Conservation (phyloP, 208 protist species). For the Crithidia acanthocephali region DNA sequence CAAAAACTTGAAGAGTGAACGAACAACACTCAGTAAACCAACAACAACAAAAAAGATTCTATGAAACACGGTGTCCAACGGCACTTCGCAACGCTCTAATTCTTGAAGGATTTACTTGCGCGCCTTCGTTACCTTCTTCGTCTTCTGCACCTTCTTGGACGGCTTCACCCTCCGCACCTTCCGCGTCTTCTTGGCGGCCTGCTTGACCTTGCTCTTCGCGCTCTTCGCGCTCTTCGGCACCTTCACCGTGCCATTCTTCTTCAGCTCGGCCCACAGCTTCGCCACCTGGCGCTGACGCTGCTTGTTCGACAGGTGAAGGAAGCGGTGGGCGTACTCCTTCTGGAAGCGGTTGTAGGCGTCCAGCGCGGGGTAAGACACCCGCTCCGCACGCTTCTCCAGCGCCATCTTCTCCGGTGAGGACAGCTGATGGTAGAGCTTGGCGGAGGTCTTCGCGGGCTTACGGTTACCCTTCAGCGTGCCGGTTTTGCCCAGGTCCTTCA, state of each 20-base stretch:
- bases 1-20: not conserved
- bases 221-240: constrained; percentile 33
- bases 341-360: constrained; percentile 83
- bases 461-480: constrained; percentile 36
- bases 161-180: constrained; percentile 23
- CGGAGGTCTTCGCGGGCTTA: constrained; percentile 18
- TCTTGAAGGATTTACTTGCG: constrained; percentile 12
- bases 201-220: constrained; percentile 37
- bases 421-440: constrained; percentile 56
- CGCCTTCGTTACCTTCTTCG: constrained; percentile 24
- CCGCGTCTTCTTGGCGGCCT: constrained; percentile 25
- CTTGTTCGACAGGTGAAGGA: constrained; percentile 57
- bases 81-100: too few species aligned
- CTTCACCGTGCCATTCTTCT: constrained; percentile 41
- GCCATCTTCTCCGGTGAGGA: constrained; percentile 39
- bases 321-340: constrained; percentile 54
- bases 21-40: too few species aligned
- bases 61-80: too few species aligned
- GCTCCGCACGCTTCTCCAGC: constrained; percentile 44
- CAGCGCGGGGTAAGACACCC: constrained; percentile 57
- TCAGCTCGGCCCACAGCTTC: constrained; percentile 67
- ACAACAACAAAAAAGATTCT: too few species aligned
- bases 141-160: constrained; percentile 22
- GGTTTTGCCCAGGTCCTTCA: constrained; percentile 50
- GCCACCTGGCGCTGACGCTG: constrained; percentile 71